Conservation (phyloP, 306 rosid genomes). For the Cucumis cinereus region DNA sequence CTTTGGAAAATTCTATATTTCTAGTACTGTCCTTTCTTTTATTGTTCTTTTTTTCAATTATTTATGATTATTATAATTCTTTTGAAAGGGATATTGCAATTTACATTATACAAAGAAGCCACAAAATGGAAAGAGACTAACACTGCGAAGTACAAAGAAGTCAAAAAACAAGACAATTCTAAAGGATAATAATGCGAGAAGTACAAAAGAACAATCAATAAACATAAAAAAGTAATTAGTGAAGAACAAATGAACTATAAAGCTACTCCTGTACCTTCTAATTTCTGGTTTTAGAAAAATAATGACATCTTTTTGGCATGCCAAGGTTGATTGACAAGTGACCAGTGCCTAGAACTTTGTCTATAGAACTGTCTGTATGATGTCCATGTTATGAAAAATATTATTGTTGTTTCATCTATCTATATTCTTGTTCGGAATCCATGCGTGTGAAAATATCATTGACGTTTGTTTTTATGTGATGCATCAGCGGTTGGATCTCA, state of each 20-base stretch:
- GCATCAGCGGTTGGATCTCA: slow-evolving; percentile 83
- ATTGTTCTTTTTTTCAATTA: neutral
- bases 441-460: neutral
- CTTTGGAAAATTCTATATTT: neutral
- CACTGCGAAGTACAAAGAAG: too few species aligned
- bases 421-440: neutral
- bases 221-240: too few species aligned
- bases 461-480: slow-evolving; percentile 11
- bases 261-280: neutral
- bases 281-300: neutral
- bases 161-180: too few species aligned
- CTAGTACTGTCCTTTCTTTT: neutral
- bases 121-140: too few species aligned
- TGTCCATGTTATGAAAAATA: neutral
- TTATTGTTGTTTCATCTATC: neutral
- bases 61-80: too few species aligned
- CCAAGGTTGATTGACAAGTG: neutral
- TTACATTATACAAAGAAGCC: too few species aligned
- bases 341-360: neutral
- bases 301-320: too few species aligned
- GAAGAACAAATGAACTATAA: too few species aligned
- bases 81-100: too few species aligned
- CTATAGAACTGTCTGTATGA: neutral
- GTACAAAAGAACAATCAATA: too few species aligned
- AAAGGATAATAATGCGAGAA: too few species aligned